phyloP scores from a whole-genome alignment of 2,329 filamentous ascomycete species.

The Fusarium zealandicum region DNA sequence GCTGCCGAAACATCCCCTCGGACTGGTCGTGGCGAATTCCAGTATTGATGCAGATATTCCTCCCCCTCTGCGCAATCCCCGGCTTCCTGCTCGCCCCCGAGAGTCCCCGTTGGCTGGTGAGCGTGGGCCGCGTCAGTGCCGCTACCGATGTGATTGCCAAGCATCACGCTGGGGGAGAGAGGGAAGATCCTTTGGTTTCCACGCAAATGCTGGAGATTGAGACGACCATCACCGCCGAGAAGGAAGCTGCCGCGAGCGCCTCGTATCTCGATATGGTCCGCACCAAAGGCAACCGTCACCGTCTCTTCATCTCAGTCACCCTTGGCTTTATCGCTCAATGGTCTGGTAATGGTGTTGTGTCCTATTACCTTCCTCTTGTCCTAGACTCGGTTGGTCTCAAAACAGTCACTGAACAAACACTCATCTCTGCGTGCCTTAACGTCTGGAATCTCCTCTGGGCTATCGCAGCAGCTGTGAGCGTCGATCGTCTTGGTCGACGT shows the following conservation, averaged over 20 bases:
- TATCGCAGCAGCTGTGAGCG: slow-evolving; percentile 45
- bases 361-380: slow-evolving; percentile 51
- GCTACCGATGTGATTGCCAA: slow-evolving; percentile 47
- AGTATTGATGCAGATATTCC: slow-evolving; percentile 31
- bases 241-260: slow-evolving; percentile 19
- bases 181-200: slow-evolving; percentile 46
- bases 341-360: slow-evolving; percentile 44
- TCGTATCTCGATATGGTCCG: slow-evolving; percentile 28
- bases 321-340: slow-evolving; percentile 45
- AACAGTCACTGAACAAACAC: slow-evolving; percentile 47
- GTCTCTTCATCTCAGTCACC: slow-evolving; percentile 29
- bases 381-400: slow-evolving; percentile 49
- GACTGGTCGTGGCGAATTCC: slow-evolving; percentile 39
- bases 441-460: slow-evolving; percentile 50
- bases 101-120: slow-evolving; percentile 45
- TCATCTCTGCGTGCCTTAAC: slow-evolving; percentile 52
- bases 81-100: slow-evolving; percentile 47
- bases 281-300: slow-evolving; percentile 30
- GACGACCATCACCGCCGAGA: slow-evolving; percentile 44
- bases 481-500: slow-evolving; percentile 52
- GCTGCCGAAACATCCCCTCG: slow-evolving; percentile 24
- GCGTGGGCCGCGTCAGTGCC: slow-evolving; percentile 43
- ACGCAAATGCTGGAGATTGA: slow-evolving; percentile 51
- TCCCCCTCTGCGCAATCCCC: slow-evolving; percentile 28
- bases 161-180: slow-evolving; percentile 52